Evolutionary conservation across 345 rosid genomes (phyloP).

Genomic region (Aethionema arabicum): DNA sequence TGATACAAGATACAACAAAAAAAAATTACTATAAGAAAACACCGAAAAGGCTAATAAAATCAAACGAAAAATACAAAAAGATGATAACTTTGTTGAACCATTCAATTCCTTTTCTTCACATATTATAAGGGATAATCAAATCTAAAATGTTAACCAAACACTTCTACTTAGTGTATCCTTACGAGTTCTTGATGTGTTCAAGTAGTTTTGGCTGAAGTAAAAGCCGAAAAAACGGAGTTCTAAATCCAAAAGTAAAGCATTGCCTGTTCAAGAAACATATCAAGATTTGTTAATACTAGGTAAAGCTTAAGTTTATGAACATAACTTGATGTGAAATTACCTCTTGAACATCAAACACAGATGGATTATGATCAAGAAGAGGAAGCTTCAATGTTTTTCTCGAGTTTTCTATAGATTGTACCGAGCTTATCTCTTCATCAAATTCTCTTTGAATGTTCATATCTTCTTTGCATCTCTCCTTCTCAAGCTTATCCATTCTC

Average conservation of each 20-base stretch:
- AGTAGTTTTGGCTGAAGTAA: background rate
- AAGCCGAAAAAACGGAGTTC: background rate
- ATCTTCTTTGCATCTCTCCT: slow-evolving; percentile 32
- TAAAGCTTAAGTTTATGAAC: background rate
- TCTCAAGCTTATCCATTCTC: slow-evolving; percentile 38
- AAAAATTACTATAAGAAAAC: slow-evolving; percentile 16
- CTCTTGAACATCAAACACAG: slow-evolving; percentile 31
- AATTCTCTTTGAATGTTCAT: slow-evolving; percentile 45
- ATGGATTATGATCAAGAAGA: slow-evolving; percentile 45
- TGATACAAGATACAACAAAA: too few relatives aligned
- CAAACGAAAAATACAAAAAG: background rate
- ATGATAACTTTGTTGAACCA: too few relatives aligned
- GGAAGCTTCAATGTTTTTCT: background rate
- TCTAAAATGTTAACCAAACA: background rate
- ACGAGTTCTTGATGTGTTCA: background rate
- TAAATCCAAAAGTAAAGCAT: slow-evolving; percentile 81
- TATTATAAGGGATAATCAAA: slow-evolving; percentile 1
- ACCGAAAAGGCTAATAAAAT: slow-evolving; percentile 8
- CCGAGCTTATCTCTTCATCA: slow-evolving; percentile 45
- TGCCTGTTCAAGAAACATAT: slow-evolving; percentile 51
- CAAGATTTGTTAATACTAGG: slow-evolving; percentile 8
- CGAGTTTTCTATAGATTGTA: slow-evolving; percentile 26
- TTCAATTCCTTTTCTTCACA: background rate
- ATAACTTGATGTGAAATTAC: slow-evolving; percentile 14
- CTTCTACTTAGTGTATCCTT: background rate